Base-by-base conservation (phyloP, 768 basidiomycete genomes). In the Tubosaeta brunneosetosa region DNA sequence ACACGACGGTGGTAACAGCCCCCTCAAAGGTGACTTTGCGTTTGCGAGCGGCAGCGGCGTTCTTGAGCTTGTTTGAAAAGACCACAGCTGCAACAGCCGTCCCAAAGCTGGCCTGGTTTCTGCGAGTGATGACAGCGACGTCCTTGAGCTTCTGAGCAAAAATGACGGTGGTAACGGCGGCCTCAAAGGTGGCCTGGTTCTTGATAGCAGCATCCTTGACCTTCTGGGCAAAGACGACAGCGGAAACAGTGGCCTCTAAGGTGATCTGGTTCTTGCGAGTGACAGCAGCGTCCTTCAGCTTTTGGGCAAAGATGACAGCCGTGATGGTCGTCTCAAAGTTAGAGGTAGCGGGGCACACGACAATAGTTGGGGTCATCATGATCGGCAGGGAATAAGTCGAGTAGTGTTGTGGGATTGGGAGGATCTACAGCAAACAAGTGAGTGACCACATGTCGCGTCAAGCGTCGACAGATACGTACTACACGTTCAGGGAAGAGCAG, bases 281-380 rank as follows among this genome's bases (percentile, higher is more conserved):
- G 38, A 26, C 6, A 19, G 47, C 59, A 26, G 60, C 55, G 26
- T 47, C 42, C 55, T 64, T 64, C 37, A 63, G 62, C 43, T 55
- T 63, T 19, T 61, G 59, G 5, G 59, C 47, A 51, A 63, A 64
- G 49, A 63, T 44, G 46, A 64, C 47, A 0, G 59, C 62, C 14
- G 51, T 59, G 33, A 63, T 62, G 6, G 53, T 62, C 14, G 59
- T 63, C 52, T 61, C 57, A 22, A 63, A 63, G 41, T 59, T 52
- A 22, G 22, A 22, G 22, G 22, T 9, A 17, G 32, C 37, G 19
- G 34, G 25, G 31, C 50, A 47, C 11, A 47, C 36, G 19, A 33
- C 11, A 31, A 33, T 45, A 14, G 32, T 22, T 17, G 11, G 32
- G 44, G 44, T 12, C 31, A 27, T 17, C 44, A 45, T 45, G 17